Conservation (phyloP, 371 early-diverging fungal genomes). For the Thermomucor indicae-seudaticae region DNA sequence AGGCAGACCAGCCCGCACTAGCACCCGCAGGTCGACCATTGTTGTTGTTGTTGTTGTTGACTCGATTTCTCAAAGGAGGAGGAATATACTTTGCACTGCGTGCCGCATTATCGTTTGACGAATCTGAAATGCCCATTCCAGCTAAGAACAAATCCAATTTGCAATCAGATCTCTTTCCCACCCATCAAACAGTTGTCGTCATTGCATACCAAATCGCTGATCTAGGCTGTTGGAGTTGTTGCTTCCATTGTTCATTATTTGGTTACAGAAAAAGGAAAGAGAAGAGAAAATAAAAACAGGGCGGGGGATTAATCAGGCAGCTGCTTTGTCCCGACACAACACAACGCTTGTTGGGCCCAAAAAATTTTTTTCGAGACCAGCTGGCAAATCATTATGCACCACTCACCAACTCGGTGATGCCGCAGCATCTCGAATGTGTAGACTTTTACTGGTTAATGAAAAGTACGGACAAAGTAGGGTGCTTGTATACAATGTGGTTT, state of each 20-base stretch:
- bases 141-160: constrained; percentile 33
- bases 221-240: constrained; percentile 59
- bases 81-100: constrained; percentile 44
- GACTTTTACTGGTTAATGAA: too few relatives aligned
- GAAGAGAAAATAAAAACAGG: constrained; percentile 8
- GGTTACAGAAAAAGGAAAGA: constrained; percentile 20
- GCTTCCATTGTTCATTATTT: constrained; percentile 55
- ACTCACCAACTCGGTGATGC: too few relatives aligned
- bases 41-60: constrained; percentile 9
- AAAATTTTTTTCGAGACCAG: not conserved
- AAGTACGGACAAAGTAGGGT: too few relatives aligned
- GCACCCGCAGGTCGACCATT: constrained; percentile 7
- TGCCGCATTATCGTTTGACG: constrained; percentile 18
- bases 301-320: not conserved
- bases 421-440: too few relatives aligned
- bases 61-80: constrained; percentile 48
- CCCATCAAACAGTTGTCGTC: not conserved
- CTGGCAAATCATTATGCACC: too few relatives aligned
- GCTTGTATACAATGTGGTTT: too few relatives aligned
- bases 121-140: constrained; percentile 64
- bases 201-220: constrained; percentile 60
- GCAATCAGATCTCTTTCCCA: not conserved
- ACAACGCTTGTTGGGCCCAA: not conserved
- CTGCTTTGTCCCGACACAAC: too few relatives aligned
- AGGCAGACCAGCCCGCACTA: constrained; percentile 16